These are phyloP conservation scores for Citrus australasica DNA, from an alignment of 345 rosid genomes.

Conservation along the genomic window DNA sequence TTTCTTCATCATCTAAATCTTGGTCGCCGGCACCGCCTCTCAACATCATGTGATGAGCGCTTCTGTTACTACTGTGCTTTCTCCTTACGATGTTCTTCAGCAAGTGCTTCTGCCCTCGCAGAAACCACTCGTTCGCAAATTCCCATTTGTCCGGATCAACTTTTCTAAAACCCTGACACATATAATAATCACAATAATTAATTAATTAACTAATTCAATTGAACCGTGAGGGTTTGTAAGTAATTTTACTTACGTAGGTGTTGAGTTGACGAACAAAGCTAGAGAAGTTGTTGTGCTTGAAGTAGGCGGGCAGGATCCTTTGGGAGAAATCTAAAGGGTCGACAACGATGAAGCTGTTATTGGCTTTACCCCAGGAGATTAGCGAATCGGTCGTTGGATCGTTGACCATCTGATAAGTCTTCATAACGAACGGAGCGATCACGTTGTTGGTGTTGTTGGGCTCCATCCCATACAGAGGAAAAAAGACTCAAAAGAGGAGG, in stretches of 20 bases:
- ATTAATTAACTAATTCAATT: too few species aligned
- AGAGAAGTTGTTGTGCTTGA: conserved; percentile 97
- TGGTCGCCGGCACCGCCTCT: conserved; percentile 12
- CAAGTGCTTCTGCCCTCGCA: conserved; percentile 76
- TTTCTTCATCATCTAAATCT: conserved; percentile 60
- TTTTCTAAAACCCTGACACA: conserved; percentile 77
- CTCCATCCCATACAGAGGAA: conserved; percentile 35
- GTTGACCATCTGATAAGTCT: conserved; percentile 91
- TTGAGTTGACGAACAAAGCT: conserved; percentile 96
- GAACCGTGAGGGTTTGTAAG: too few species aligned
- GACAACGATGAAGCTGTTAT: conserved; percentile 83
- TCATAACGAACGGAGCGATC: conserved; percentile 74
- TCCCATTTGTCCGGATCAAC: conserved; percentile 96
- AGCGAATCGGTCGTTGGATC: conserved; percentile 75
- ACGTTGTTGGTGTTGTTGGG: conserved; percentile 16
- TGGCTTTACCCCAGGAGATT: conserved; percentile 77
- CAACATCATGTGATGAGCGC: conserved; percentile 11
- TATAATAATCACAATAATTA: too few species aligned
- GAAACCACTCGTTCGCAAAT: conserved; percentile 86
- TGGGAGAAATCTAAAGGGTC: conserved; percentile 82
- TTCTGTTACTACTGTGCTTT: conserved; percentile 48
- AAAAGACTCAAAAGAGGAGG: not conserved
- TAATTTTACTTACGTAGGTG: conserved; percentile 57
- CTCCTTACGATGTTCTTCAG: conserved; percentile 70
- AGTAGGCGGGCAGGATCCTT: conserved; percentile 71